A percentile compares a stretch with the other conserved stretches of the same genome.
Conservation (phyloP, 176 grass and related monocot genomes). For the Tillandsia fasciculata region DNA sequence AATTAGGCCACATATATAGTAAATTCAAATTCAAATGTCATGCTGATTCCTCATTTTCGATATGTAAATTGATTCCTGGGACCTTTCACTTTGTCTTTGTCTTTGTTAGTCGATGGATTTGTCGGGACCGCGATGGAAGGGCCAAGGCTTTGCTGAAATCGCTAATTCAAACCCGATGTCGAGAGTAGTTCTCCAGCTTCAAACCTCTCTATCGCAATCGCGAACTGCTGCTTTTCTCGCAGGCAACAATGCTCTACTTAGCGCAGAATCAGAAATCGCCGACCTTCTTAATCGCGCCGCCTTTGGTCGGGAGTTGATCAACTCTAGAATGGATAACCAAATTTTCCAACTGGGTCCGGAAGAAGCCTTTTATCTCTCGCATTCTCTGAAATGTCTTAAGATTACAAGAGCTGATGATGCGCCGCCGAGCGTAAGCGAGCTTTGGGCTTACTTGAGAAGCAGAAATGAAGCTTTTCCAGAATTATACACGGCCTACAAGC, state of each 20-base stretch:
- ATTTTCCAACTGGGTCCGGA: slow-evolving; percentile 49
- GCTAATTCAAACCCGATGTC: slow-evolving; percentile 44
- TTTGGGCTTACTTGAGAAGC: slow-evolving; percentile 40
- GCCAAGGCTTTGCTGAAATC: slow-evolving; percentile 32
- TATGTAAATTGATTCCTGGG: no score
- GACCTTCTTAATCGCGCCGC: slow-evolving; percentile 18
- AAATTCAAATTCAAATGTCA: no score
- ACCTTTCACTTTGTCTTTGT: not conserved
- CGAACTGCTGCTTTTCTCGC: slow-evolving; percentile 8
- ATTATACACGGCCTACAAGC: slow-evolving; percentile 49
- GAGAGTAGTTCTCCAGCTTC: slow-evolving; percentile 28
- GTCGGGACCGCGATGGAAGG: slow-evolving; percentile 37
- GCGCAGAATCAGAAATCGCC: not conserved
- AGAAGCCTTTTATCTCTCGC: slow-evolving; percentile 55
- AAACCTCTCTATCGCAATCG: slow-evolving; percentile 11
- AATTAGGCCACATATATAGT: no score
- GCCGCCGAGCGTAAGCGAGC: slow-evolving; percentile 1
- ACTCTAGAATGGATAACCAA: not conserved
- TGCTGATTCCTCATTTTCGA: no score
- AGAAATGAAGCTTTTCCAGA: slow-evolving; percentile 28
- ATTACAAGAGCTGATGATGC: slow-evolving; percentile 8
- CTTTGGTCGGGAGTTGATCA: slow-evolving; percentile 29
- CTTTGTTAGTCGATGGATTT: slow-evolving; percentile 11
- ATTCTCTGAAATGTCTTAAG: slow-evolving; percentile 27
- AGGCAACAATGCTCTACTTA: slow-evolving; percentile 4